Conservation (phyloP, 208 protist genomes). For the Leishmania major region DNA sequence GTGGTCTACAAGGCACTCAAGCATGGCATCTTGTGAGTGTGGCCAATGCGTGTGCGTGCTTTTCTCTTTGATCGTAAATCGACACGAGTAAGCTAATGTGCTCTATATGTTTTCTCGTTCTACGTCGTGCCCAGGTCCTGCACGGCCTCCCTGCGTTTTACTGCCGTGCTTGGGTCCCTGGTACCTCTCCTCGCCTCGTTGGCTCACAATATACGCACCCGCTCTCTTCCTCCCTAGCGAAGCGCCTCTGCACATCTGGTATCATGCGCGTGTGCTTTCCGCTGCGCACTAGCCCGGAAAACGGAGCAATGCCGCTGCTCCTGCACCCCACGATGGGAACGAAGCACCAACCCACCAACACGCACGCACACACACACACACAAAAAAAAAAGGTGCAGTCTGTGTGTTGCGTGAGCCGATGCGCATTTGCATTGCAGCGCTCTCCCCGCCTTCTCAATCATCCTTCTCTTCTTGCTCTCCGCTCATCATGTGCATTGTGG, state of each 20-base stretch:
- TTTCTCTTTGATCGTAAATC: not conserved
- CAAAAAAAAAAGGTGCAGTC: not conserved
- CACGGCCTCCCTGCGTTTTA: not conserved
- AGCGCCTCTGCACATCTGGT: not conserved
- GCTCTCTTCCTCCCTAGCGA: not conserved
- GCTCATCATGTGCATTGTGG: not conserved
- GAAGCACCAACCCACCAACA: not conserved
- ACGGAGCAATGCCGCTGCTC: not conserved
- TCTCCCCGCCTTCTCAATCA: not conserved
- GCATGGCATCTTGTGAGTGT: constrained; percentile 62
- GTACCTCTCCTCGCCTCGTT: not conserved
- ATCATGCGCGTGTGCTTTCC: not conserved
- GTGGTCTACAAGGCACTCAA: constrained; percentile 79
- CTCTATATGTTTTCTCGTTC: not conserved
- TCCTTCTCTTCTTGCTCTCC: not conserved
- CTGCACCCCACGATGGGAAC: not conserved
- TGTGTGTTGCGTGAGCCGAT: not conserved
- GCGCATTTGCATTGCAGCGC: not conserved
- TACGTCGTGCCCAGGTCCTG: not conserved
- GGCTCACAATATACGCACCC: not conserved
- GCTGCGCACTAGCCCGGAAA: not conserved
- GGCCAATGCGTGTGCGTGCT: not conserved
- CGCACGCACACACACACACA: too few relatives aligned
- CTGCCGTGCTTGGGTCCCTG: not conserved
- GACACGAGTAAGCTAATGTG: not conserved